phyloP scores from a whole-genome alignment of 1,139 yeast species.

The Pichia sp. region DNA sequence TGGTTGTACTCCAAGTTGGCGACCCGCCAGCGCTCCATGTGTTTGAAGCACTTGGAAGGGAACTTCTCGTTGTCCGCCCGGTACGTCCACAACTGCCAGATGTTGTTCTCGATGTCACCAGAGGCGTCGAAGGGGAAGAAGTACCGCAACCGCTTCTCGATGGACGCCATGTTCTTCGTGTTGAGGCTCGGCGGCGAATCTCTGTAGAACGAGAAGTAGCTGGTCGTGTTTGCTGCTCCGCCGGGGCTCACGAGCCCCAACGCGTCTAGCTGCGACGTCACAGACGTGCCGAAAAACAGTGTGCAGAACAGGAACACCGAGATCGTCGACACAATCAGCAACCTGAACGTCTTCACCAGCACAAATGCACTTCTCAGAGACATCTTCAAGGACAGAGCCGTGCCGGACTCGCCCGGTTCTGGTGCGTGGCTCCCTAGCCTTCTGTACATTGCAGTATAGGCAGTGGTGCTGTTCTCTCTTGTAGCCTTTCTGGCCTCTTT shows the following conservation, averaged over 20 bases:
- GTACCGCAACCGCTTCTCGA: slow-evolving; percentile 43
- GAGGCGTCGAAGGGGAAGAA: slow-evolving; percentile 66
- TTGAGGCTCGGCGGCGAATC: slow-evolving; percentile 25
- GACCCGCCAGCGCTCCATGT: slow-evolving; percentile 49
- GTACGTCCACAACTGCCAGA: slow-evolving; percentile 96
- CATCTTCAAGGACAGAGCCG: background rate
- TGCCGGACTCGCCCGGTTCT: background rate
- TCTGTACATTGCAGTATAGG: slow-evolving; percentile 1
- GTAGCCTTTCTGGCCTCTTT: too few relatives aligned
- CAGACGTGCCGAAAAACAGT: slow-evolving; percentile 1
- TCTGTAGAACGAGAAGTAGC: slow-evolving; percentile 3
- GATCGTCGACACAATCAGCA: slow-evolving; percentile 7
- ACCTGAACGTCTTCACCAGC: slow-evolving; percentile 7
- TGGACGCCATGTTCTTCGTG: slow-evolving; percentile 24
- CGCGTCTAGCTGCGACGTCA: slow-evolving; percentile 12
- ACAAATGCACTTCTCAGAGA: background rate
- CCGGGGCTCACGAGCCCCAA: slow-evolving; percentile 7
- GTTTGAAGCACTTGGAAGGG: slow-evolving; percentile 46
- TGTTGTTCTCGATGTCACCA: slow-evolving; percentile 56
- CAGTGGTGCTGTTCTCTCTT: background rate
- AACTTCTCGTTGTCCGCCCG: slow-evolving; percentile 53
- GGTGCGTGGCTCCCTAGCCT: slow-evolving; percentile 5
- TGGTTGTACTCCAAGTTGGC: slow-evolving; percentile 61
- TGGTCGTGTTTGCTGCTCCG: slow-evolving; percentile 9
- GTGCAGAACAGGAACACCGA: slow-evolving; percentile 5